These are phyloP conservation scores for Adansonia rubrostipa DNA, from an alignment of 441 rosid species.

Conservation along the genomic window DNA sequence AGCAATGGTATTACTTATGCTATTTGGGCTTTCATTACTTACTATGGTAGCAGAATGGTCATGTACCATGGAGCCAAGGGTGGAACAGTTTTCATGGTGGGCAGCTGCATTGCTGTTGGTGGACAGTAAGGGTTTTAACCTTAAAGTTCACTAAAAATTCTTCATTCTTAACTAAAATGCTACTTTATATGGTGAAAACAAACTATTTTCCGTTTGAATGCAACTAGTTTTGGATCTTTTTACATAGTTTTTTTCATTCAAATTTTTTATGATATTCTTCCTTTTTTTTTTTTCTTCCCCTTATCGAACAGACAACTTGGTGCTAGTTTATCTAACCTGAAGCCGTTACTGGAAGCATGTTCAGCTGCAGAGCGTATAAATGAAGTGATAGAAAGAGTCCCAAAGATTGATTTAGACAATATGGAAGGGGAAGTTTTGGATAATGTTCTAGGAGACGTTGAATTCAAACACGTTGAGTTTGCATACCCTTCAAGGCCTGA, in stretches of 20 bases:
- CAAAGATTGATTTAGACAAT: background rate
- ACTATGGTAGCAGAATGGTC: background rate
- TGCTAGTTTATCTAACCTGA: background rate
- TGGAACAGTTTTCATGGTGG: background rate
- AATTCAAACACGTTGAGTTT: slow-evolving; percentile 56
- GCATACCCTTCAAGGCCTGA: slow-evolving; percentile 75
- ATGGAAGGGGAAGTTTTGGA: background rate
- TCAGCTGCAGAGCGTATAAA: background rate
- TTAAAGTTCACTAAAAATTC: background rate
- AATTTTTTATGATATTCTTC: background rate
- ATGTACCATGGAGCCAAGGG: background rate
- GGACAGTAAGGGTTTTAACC: background rate
- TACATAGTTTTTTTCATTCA: background rate
- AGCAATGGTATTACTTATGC: background rate
- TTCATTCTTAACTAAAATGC: background rate
- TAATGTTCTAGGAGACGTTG: slow-evolving; percentile 45
- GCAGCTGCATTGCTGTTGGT: background rate
- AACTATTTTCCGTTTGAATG: no score
- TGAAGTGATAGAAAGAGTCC: background rate
- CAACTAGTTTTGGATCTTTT: no score
- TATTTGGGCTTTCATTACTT: background rate
- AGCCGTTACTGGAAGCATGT: no score
- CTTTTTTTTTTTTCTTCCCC: background rate
- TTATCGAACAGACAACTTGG: background rate
- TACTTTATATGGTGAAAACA: background rate